Conservation (phyloP, 305 asterid genomes). For the Plantago coronopus region DNA sequence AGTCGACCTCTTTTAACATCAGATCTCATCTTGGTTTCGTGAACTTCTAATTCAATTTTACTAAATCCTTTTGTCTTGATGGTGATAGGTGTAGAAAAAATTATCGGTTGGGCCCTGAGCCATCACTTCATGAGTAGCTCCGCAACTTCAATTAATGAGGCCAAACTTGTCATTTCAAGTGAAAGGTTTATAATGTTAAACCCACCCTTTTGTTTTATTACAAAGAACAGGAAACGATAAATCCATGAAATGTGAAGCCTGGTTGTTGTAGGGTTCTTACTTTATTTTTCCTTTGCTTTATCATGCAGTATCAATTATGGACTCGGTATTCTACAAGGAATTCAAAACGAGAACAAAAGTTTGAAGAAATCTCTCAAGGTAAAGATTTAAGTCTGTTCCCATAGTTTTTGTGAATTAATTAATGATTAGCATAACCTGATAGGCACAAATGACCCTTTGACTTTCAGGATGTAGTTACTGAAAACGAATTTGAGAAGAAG, state of each 20-base stretch:
- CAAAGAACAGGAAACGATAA: neutral
- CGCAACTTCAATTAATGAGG: slow-evolving; percentile 39
- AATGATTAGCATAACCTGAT: slow-evolving; percentile 10
- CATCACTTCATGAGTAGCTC: slow-evolving; percentile 71
- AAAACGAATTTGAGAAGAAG: slow-evolving; percentile 84
- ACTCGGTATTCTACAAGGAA: slow-evolving; percentile 56
- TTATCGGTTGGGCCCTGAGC: slow-evolving; percentile 80
- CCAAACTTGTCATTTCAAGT: slow-evolving; percentile 52
- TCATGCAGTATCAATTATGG: slow-evolving; percentile 62
- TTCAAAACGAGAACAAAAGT: slow-evolving; percentile 77
- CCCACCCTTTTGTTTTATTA: slow-evolving; percentile 14
- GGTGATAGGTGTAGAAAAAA: slow-evolving; percentile 61
- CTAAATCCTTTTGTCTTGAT: slow-evolving; percentile 24
- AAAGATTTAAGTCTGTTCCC: slow-evolving; percentile 17
- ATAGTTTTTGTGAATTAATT: slow-evolving; percentile 14
- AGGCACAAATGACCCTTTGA: slow-evolving; percentile 19
- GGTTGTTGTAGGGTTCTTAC: slow-evolving; percentile 22
- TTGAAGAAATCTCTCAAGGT: slow-evolving; percentile 72
- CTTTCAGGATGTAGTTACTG: slow-evolving; percentile 80
- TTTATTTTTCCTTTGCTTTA: slow-evolving; percentile 21
- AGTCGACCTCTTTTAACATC: slow-evolving; percentile 27
- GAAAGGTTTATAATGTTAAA: slow-evolving; percentile 47
- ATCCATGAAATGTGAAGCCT: slow-evolving; percentile 4
- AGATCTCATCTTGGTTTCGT: slow-evolving; percentile 18
- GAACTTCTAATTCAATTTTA: slow-evolving; percentile 24